Evolutionary conservation across 305 asterid genomes (phyloP), one percentile per base, ranked within the genome.

Genomic region (Rubia balearica): DNA sequence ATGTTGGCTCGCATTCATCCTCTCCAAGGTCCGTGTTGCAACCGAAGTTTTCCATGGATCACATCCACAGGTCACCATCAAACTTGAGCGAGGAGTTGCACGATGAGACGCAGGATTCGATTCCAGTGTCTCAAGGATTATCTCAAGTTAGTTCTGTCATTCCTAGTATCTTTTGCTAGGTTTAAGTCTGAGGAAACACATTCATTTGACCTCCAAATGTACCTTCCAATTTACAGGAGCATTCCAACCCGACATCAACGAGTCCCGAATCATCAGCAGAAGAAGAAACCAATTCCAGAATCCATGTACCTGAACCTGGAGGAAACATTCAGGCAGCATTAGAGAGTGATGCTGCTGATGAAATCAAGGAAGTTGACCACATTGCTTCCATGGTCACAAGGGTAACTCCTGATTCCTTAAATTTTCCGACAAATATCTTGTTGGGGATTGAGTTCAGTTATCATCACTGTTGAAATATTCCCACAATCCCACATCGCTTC

Each of bases 21-120:
- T 85, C 90, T 40, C 94, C 94, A 13, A 83, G 77, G 63, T 85
- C 94, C 5, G 87, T 85, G 61, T 75, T 87, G 38, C 88, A 80
- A 49, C 83, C 83, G 8, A 76, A 78, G 22, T 73, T 84, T 16
- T 86, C 88, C 21, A 46, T 80, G 69, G 81, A 80, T 75, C 80
- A 73, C 10, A 46, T 72, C 73, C 80, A 73, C 11, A 53, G 73
- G 40, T 71, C 81, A 42, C 33, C 69, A 22, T 76, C 87, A 21
- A 77, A 78, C 70, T 79, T 71, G 59, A 81, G 78, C 55, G 86
- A 76, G 42, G 81, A 82, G 12, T 36, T 24, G 7, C 78, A 75
- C 8, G 71, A 71, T 55, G 86, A 73, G 49, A 73, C 70, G 42
- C 73, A 60, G 6, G 61, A 22, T 57, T 21, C 62, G 64, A 69